Percentiles rank a stretch among this genome's conserved stretches.
Conservation (phyloP, 805 yeast species). For the Nakazawaea wickerhamii region DNA sequence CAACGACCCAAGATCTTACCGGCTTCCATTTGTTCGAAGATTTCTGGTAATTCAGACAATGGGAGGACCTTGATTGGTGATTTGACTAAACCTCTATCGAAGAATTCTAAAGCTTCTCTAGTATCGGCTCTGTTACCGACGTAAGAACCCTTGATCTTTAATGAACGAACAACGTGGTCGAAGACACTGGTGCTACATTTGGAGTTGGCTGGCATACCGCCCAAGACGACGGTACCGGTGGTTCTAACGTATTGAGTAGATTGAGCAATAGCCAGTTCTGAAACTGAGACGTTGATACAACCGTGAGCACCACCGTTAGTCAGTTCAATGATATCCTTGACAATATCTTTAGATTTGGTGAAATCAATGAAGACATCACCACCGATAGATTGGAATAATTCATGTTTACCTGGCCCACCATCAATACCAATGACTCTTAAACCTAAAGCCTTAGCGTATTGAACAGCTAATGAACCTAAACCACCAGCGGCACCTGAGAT, state of each 20-base stretch:
- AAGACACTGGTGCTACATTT: slow-evolving; percentile 47
- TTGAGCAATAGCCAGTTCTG: slow-evolving; percentile 42
- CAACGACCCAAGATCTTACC: slow-evolving; percentile 62
- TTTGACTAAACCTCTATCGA: slow-evolving; percentile 43
- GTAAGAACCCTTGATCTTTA: slow-evolving; percentile 50
- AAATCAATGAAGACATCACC: slow-evolving; percentile 45
- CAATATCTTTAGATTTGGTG: slow-evolving; percentile 34
- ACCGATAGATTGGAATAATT: slow-evolving; percentile 34
- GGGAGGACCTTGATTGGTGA: slow-evolving; percentile 54
- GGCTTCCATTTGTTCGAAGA: slow-evolving; percentile 51
- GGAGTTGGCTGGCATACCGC: slow-evolving; percentile 62
- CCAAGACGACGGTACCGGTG: slow-evolving; percentile 55
- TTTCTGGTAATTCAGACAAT: slow-evolving; percentile 40
- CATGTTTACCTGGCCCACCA: slow-evolving; percentile 42
- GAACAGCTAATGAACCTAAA: slow-evolving; percentile 45
- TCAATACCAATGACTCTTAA: slow-evolving; percentile 43
- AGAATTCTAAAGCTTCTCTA: slow-evolving; percentile 53
- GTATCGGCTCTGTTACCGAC: slow-evolving; percentile 61
- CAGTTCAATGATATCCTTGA: slow-evolving; percentile 31
- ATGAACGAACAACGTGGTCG: slow-evolving; percentile 48
- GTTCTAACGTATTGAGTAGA: slow-evolving; percentile 37
- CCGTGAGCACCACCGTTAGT: slow-evolving; percentile 51
- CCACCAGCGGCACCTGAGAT: slow-evolving; percentile 50
- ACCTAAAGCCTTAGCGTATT: slow-evolving; percentile 47
- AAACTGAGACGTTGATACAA: slow-evolving; percentile 47